Conservation (phyloP, 768 basidiomycete species). For the Tylopilus sp. region DNA sequence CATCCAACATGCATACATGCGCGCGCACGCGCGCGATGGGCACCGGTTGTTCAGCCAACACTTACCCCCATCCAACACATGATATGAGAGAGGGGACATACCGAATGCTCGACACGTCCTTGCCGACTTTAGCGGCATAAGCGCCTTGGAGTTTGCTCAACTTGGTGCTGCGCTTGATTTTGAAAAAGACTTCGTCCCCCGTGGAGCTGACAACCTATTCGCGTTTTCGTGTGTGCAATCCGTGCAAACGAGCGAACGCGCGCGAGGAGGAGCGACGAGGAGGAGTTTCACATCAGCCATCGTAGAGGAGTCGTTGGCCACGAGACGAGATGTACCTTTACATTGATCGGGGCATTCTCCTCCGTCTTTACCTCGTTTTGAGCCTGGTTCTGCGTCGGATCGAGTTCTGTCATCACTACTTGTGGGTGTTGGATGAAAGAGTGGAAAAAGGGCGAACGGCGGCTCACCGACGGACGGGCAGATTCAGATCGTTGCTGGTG, state of each 20-base stretch:
- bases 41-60: background rate
- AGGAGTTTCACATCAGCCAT: background rate
- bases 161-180: slow-evolving; percentile 93
- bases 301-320: no score
- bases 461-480: background rate
- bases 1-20: no score
- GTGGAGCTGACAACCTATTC: slow-evolving; percentile 75
- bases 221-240: no score
- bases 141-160: slow-evolving; percentile 90
- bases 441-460: background rate
- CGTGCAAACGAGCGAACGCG: background rate
- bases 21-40: no score
- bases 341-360: slow-evolving; percentile 65
- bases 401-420: slow-evolving; percentile 11
- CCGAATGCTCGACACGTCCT: slow-evolving; percentile 86
- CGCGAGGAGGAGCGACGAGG: background rate
- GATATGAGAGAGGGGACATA: slow-evolving; percentile 37
- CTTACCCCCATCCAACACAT: no score
- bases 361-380: slow-evolving; percentile 50
- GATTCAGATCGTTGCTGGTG: background rate
- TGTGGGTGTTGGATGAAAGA: background rate
- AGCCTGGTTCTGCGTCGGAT: slow-evolving; percentile 13
- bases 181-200: slow-evolving; percentile 93
- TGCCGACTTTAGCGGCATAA: slow-evolving; percentile 90
- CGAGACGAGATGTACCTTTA: slow-evolving; percentile 52